Percentiles rank a stretch among this genome's conserved stretches.
These are phyloP conservation scores for Geranium incanum DNA, from an alignment of 441 rosid species.

Conservation along the genomic window DNA sequence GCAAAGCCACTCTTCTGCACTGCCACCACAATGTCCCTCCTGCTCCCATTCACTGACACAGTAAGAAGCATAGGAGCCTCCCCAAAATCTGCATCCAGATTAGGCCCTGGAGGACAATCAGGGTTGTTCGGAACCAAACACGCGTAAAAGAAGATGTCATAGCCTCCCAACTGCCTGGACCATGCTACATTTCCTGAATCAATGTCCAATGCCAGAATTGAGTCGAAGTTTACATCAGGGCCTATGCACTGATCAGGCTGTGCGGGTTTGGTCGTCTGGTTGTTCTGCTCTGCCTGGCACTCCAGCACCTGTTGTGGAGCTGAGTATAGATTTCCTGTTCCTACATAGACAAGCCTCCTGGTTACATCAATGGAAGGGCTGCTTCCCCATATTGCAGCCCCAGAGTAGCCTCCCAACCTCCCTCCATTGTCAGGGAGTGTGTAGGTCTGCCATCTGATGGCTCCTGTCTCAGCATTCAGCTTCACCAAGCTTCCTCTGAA, in stretches of 20 bases:
- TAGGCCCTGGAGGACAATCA: background rate
- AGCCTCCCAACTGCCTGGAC: slow-evolving; percentile 4
- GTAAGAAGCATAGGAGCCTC: background rate
- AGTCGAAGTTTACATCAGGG: background rate
- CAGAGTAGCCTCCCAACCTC: slow-evolving; percentile 2
- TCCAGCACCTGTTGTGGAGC: background rate
- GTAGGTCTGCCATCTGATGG: slow-evolving; percentile 1
- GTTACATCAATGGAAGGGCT: background rate
- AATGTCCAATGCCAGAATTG: background rate
- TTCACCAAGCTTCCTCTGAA: slow-evolving; percentile 1
- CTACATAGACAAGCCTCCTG: slow-evolving; percentile 1
- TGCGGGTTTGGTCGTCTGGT: background rate
- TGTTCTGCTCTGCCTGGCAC: background rate
- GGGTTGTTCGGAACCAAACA: slow-evolving; percentile 1
- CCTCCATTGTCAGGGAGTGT: slow-evolving; percentile 2
- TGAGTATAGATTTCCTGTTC: background rate
- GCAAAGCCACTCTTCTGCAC: slow-evolving; percentile 40
- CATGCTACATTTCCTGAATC: background rate
- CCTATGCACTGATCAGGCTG: background rate
- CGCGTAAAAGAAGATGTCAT: background rate
- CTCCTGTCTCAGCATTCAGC: background rate
- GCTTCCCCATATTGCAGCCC: background rate
- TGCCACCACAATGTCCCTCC: slow-evolving; percentile 23
- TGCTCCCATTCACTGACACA: background rate
- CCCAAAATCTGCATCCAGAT: background rate